Evolutionary conservation across 2,329 filamentous ascomycete species (phyloP).

Genomic region (Fusarium agapanthi): DNA sequence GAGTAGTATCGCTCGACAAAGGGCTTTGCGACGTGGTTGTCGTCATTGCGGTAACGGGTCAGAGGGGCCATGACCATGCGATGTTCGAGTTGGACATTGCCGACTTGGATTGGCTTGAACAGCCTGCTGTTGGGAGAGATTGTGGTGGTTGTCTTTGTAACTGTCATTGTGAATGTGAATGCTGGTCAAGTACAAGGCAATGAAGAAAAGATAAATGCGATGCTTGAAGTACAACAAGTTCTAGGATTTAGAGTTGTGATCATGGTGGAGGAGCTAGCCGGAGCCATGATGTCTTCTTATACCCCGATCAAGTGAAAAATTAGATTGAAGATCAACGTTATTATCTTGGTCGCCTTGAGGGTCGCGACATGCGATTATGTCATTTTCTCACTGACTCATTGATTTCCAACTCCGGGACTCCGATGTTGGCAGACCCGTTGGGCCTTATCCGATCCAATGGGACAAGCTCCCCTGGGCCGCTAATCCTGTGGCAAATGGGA

Average conservation of each 20-base stretch:
- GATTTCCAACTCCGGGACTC: conserved; percentile 13
- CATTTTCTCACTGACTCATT: neutral
- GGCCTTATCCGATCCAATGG: neutral
- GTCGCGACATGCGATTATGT: neutral
- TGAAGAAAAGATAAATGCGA: neutral
- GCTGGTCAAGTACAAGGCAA: neutral
- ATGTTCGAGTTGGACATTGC: conserved; percentile 29
- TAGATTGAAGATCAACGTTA: neutral
- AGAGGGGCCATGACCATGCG: conserved; percentile 40
- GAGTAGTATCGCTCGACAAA: conserved; percentile 44
- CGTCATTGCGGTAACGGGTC: conserved; percentile 60
- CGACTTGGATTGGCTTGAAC: conserved; percentile 39
- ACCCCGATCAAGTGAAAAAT: neutral
- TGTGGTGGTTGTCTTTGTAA: neutral
- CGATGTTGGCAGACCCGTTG: neutral
- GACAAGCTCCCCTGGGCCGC: neutral
- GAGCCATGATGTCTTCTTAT: neutral
- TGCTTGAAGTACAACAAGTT: neutral
- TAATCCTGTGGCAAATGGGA: neutral
- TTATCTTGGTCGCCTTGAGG: neutral
- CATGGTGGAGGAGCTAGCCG: neutral
- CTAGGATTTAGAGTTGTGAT: neutral
- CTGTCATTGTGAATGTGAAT: conserved; percentile 10
- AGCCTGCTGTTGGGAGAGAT: conserved; percentile 27
- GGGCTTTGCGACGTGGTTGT: conserved; percentile 46